Conservation (phyloP, 495 filamentous ascomycete genomes). For the Physcia stellaris region DNA sequence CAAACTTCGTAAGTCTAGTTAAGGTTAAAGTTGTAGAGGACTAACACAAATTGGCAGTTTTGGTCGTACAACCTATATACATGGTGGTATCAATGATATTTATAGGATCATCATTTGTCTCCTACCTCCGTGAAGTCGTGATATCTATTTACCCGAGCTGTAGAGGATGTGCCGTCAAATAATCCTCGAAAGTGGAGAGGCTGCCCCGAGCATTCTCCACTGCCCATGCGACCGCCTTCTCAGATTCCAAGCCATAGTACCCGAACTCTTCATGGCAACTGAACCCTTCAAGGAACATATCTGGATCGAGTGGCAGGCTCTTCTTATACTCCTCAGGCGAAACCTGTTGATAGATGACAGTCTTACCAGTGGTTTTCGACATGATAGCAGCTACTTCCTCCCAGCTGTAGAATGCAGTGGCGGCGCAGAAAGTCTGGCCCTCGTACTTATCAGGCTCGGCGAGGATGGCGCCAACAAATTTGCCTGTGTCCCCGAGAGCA, state of each 20-base stretch:
- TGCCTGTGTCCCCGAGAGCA: constrained; percentile 32
- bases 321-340: constrained; percentile 25
- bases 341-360: constrained; percentile 30
- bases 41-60: too few relatives aligned
- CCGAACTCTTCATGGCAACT: constrained; percentile 27
- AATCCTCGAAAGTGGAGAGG: constrained; percentile 33
- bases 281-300: constrained; percentile 24
- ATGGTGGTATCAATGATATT: too few relatives aligned
- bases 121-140: too few relatives aligned
- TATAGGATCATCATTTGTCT: too few relatives aligned
- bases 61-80: too few relatives aligned
- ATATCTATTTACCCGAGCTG: too few relatives aligned
- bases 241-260: constrained; percentile 29
- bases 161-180: constrained; percentile 20
- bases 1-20: too few relatives aligned
- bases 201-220: constrained; percentile 24
- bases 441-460: constrained; percentile 34
- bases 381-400: constrained; percentile 26
- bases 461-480: constrained; percentile 39
- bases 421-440: constrained; percentile 30
- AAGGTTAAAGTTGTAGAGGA: too few relatives aligned
- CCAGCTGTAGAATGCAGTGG: constrained; percentile 23
- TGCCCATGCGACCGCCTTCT: constrained; percentile 29
- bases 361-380: constrained; percentile 31
- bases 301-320: constrained; percentile 17